A percentile compares a stretch with the other conserved stretches of the same genome.
phyloP scores from a whole-genome alignment of 129 eudicot genomes.

The Ambrosia trifida region DNA sequence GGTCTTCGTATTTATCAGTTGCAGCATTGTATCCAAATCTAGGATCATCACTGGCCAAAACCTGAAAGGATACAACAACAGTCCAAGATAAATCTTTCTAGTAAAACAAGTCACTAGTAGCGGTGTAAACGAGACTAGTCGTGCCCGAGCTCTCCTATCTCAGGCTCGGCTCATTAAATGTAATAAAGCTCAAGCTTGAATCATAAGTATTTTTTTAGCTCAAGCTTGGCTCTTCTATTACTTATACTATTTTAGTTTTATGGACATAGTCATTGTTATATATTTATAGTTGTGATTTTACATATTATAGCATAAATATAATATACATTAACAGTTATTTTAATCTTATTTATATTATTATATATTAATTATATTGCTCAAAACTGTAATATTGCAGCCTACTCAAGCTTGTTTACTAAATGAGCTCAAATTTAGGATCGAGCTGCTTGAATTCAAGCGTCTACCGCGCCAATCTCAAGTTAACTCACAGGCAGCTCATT shows the following conservation, averaged over 20 bases:
- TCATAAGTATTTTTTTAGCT: background rate
- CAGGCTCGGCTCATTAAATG: too few species aligned
- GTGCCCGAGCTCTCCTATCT: too few species aligned
- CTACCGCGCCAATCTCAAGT: background rate
- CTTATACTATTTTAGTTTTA: background rate
- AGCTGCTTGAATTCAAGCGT: background rate
- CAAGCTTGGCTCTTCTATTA: background rate
- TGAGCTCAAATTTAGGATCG: background rate
- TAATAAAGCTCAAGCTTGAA: background rate
- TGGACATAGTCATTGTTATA: background rate
- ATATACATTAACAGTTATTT: background rate
- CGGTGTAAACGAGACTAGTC: background rate
- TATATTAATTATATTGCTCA: background rate
- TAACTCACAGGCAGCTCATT: background rate
- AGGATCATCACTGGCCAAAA: constrained; percentile 52
- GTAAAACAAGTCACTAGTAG: background rate
- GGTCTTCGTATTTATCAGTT: constrained; percentile 73
- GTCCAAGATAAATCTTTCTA: background rate
- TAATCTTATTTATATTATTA: background rate
- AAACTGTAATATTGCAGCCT: background rate
- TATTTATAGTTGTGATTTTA: background rate
- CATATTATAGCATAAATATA: background rate
- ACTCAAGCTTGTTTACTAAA: background rate
- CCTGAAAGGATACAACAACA: constrained; percentile 32
- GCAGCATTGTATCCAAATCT: constrained; percentile 86